Evolutionary conservation across 2,329 filamentous ascomycete species (phyloP).

Genomic region (Alternaria rosae): DNA sequence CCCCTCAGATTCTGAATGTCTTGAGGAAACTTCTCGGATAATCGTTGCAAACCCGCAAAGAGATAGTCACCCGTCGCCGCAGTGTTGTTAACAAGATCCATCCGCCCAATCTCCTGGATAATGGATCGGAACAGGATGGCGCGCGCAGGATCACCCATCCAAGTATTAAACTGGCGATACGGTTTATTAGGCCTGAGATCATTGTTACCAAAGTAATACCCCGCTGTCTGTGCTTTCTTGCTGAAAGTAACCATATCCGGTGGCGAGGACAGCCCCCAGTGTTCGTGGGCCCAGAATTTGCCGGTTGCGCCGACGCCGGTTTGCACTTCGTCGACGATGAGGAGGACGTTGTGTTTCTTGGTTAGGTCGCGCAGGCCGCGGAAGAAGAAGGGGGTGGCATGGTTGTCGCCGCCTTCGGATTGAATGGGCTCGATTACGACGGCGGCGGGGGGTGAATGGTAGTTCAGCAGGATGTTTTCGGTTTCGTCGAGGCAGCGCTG

Average conservation of each 20-base stretch:
- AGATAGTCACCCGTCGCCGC: constrained; percentile 81
- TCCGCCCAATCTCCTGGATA: constrained; percentile 77
- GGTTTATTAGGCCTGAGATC: constrained; percentile 87
- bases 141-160: constrained; percentile 91
- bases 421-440: constrained; percentile 90
- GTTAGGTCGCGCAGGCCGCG: constrained; percentile 81
- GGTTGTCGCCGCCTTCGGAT: constrained; percentile 94
- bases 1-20: constrained; percentile 85
- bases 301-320: constrained; percentile 92
- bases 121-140: constrained; percentile 87
- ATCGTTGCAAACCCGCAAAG: constrained; percentile 70
- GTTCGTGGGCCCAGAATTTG: constrained; percentile 96
- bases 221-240: constrained; percentile 94
- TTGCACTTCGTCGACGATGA: constrained; percentile 95
- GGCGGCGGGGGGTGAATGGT: constrained; percentile 80
- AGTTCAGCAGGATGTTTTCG: constrained; percentile 80
- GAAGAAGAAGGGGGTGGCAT: constrained; percentile 89
- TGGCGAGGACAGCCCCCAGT: constrained; percentile 81
- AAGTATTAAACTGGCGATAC: constrained; percentile 96
- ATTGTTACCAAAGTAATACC: constrained; percentile 87
- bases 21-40: constrained; percentile 74
- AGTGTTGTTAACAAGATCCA: constrained; percentile 81
- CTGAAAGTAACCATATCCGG: constrained; percentile 95
- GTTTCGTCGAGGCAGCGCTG: constrained; percentile 81
- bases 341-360: constrained; percentile 75